phyloP scores from a whole-genome alignment of 1,139 yeast genomes.

The Zygoascus hellenicus region DNA sequence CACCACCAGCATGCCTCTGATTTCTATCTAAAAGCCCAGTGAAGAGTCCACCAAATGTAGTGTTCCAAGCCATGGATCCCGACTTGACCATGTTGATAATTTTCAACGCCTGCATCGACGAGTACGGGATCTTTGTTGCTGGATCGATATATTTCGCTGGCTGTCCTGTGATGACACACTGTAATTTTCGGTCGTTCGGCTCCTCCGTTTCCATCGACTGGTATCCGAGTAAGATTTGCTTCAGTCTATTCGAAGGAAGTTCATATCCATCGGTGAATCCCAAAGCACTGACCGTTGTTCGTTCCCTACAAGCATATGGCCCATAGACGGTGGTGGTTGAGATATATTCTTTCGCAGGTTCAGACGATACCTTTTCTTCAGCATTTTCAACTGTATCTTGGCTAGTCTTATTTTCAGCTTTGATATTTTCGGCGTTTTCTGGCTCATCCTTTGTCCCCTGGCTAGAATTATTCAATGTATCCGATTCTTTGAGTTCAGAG shows the following conservation, averaged over 20 bases:
- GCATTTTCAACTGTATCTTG: neutral
- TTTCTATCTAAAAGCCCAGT: constrained; percentile 49
- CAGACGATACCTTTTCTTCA: neutral
- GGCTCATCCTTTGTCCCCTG: neutral
- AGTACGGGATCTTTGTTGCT: constrained; percentile 70
- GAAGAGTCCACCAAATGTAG: constrained; percentile 63
- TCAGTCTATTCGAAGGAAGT: constrained; percentile 35
- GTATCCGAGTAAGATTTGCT: constrained; percentile 52
- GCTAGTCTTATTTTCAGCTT: constrained; percentile 3
- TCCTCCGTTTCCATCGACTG: constrained; percentile 37
- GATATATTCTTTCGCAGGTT: neutral
- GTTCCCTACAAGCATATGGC: constrained; percentile 22
- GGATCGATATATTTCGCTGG: constrained; percentile 87
- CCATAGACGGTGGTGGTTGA: constrained; percentile 24
- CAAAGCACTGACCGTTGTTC: constrained; percentile 25
- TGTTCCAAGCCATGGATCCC: constrained; percentile 67
- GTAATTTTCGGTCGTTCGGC: constrained; percentile 16
- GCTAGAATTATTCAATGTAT: neutral
- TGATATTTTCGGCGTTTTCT: neutral
- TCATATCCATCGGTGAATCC: constrained; percentile 29
- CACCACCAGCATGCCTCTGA: constrained; percentile 71
- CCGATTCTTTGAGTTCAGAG: neutral
- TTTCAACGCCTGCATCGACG: constrained; percentile 72
- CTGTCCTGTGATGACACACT: constrained; percentile 72
- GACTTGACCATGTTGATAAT: constrained; percentile 62